phyloP scores from a whole-genome alignment of 192 early-diverging fungal genomes.

The Gorgonomyces haynaldii region DNA sequence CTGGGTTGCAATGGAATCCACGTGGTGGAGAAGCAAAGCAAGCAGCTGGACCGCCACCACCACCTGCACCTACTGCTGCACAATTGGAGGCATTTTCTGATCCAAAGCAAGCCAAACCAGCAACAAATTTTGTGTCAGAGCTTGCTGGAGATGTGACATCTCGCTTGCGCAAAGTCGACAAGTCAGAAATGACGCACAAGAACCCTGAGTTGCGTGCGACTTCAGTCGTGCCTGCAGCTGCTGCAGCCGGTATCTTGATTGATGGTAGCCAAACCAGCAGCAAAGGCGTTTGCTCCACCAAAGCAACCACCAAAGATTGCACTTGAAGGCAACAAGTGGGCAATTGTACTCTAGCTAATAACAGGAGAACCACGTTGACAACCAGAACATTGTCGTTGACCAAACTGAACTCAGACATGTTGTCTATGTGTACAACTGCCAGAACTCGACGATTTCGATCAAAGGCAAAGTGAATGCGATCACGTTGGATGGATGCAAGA shows the following conservation, averaged over 20 bases:
- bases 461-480: slow-evolving; percentile 89
- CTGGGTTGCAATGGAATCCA: slow-evolving; percentile 87
- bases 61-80: slow-evolving; percentile 30
- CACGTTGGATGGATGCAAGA: slow-evolving; percentile 79
- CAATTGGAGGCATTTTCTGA: slow-evolving; percentile 7
- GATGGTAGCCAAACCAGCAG: slow-evolving; percentile 38
- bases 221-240: slow-evolving; percentile 37
- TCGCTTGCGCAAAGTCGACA: slow-evolving; percentile 89
- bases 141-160: slow-evolving; percentile 60
- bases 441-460: slow-evolving; percentile 78
- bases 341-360: slow-evolving; percentile 36
- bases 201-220: slow-evolving; percentile 77
- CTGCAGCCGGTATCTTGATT: slow-evolving; percentile 1
- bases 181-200: slow-evolving; percentile 96
- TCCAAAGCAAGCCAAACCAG: slow-evolving; percentile 13
- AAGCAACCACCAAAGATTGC: slow-evolving; percentile 69
- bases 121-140: slow-evolving; percentile 22
- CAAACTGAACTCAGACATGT: slow-evolving; percentile 71
- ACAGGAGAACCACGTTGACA: slow-evolving; percentile 70
- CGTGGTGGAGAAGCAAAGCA: slow-evolving; percentile 51
- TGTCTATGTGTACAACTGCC: slow-evolving; percentile 91
- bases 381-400: slow-evolving; percentile 66
- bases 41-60: slow-evolving; percentile 39
- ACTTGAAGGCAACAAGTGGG: slow-evolving; percentile 88
- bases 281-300: slow-evolving; percentile 40